Base-by-base conservation (phyloP, 208 protist species). In the Leishmania braziliensis region DNA sequence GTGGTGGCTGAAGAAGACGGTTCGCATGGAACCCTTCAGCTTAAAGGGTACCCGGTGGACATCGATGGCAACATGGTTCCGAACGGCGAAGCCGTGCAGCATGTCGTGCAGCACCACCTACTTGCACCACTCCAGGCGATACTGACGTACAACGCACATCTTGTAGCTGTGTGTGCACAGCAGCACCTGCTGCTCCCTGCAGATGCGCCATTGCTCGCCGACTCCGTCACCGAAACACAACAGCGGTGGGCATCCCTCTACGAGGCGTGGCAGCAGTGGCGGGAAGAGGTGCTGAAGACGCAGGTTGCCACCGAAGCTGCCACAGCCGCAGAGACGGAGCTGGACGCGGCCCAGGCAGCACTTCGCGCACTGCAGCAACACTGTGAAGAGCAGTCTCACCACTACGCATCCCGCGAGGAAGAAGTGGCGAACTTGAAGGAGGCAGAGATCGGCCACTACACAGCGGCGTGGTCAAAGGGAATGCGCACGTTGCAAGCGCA, bases 391-490 rank as follows among this genome's bases (percentile, higher is more conserved):
- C 29, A 71, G 33, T 77, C 43, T 16, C 39, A 66, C n/a, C 33
- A 76, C 18, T 50, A 50, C 50, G 29, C 10, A 1, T 26, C 80
- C 9, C 78, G 68, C 43, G 1, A 8, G 43, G 62, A 56, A 10
- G 73, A 79, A 29, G 36, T 84, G n/a, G 66, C 51, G 43, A 18
- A 23, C 5, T 10, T 62, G 12, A 82, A 79, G 26, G 77, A 80
- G 6, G 23, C 39, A 33, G 73, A 90, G 75, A 43, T 85, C 29
- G 43, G 26, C 26, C 79, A 83, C 62, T 84, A 90, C 77, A 78
- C 84, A 12, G 53, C 53, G 6, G 86, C 86, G 63, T 80, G 80
- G 68, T 51, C 26, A 36, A 81, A 63, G 54, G 86, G 79, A 0
- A 48, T 78, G 63, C 39, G 51, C 58, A 77, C 83, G n/a, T 29